phyloP scores from a whole-genome alignment of 2,329 filamentous ascomycete species.

The Fusarium albosuccineum region DNA sequence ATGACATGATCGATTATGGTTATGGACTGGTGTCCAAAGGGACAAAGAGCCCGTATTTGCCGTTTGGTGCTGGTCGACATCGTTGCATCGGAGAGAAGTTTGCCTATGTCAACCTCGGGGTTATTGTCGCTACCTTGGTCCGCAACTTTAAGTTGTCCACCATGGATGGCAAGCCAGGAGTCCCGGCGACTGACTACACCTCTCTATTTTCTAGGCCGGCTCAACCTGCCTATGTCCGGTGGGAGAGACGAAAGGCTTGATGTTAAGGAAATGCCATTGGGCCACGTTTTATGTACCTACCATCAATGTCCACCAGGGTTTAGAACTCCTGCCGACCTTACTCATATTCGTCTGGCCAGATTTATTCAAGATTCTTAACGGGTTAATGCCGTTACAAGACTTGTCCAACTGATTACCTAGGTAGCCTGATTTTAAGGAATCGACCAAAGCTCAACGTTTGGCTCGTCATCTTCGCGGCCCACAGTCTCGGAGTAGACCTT shows the following conservation, averaged over 20 bases:
- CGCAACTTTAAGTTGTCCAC: slow-evolving; percentile 72
- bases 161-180: slow-evolving; percentile 64
- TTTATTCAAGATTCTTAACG: no score
- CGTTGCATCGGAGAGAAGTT: slow-evolving; percentile 84
- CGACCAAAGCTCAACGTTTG: no score
- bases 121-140: slow-evolving; percentile 73
- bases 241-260: slow-evolving; percentile 46
- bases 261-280: no score
- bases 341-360: no score
- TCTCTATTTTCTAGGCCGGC: slow-evolving; percentile 58
- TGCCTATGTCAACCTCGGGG: slow-evolving; percentile 76
- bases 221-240: slow-evolving; percentile 51
- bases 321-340: no score
- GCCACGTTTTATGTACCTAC: no score
- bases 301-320: no score
- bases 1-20: slow-evolving; percentile 48
- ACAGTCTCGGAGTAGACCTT: no score
- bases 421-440: no score
- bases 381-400: no score
- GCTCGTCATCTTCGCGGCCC: no score
- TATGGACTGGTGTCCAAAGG: slow-evolving; percentile 50
- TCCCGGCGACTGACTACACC: slow-evolving; percentile 75
- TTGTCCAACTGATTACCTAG: no score
- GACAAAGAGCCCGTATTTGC: slow-evolving; percentile 64
- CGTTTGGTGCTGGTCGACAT: slow-evolving; percentile 80